Conservation (phyloP, 169 alveolate species). For the Plasmodium chabaudi region DNA sequence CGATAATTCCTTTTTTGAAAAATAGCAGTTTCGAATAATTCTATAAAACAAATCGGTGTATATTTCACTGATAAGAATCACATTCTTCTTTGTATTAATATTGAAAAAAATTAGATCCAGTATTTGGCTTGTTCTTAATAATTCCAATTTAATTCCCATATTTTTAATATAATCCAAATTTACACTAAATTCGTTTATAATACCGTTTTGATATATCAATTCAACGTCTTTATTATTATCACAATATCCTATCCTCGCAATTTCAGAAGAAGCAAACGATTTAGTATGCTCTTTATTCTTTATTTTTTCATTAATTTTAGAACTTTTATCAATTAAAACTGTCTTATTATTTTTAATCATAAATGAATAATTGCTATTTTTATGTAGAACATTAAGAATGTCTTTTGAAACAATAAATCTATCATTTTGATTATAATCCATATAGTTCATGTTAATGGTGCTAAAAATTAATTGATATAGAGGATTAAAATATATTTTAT, state of each 20-base stretch:
- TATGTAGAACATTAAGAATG: neutral
- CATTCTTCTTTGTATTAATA: slow-evolving; percentile 35
- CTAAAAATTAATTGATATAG: slow-evolving; percentile 40
- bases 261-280: neutral
- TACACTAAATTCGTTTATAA: neutral
- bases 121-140: slow-evolving; percentile 51
- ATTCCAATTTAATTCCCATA: slow-evolving; percentile 39
- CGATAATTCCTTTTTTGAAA: slow-evolving; percentile 30
- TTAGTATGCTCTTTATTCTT: neutral
- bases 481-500: slow-evolving; percentile 36
- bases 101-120: slow-evolving; percentile 57
- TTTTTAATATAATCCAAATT: neutral
- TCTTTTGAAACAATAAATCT: neutral
- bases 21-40: slow-evolving; percentile 31
- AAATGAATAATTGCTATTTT: slow-evolving; percentile 33
- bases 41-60: slow-evolving; percentile 55
- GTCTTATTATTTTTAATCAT: slow-evolving; percentile 36
- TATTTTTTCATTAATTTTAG: neutral
- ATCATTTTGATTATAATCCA: neutral
- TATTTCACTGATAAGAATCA: slow-evolving; percentile 50
- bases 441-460: neutral
- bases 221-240: too few species aligned
- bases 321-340: slow-evolving; percentile 11
- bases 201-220: neutral
- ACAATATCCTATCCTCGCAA: neutral